phyloP scores from a whole-genome alignment of 2,329 filamentous ascomycete genomes.

The Arthrinium phaeospermum region DNA sequence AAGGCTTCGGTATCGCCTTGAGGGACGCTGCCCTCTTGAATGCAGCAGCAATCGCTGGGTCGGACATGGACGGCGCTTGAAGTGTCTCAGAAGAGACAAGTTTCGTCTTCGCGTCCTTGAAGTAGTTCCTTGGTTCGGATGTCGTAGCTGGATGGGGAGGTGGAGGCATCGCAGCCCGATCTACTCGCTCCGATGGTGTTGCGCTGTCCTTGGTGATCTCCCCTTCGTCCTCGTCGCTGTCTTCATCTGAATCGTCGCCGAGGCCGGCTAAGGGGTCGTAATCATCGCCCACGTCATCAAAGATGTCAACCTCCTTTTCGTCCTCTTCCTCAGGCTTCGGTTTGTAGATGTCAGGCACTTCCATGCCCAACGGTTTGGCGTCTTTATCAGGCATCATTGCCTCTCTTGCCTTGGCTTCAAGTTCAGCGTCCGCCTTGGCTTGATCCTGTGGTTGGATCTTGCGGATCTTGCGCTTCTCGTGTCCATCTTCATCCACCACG shows the following conservation, averaged over 20 bases:
- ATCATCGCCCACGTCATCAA: slow-evolving; percentile 69
- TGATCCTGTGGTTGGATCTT: slow-evolving; percentile 50
- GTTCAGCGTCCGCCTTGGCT: slow-evolving; percentile 36
- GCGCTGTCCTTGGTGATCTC: slow-evolving; percentile 27
- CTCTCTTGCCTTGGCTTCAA: slow-evolving; percentile 43
- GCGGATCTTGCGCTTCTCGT: slow-evolving; percentile 69
- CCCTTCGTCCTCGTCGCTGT: slow-evolving; percentile 36
- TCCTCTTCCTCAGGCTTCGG: slow-evolving; percentile 54
- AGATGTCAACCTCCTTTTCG: slow-evolving; percentile 67
- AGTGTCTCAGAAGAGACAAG: slow-evolving; percentile 59
- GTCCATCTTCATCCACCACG: slow-evolving; percentile 68
- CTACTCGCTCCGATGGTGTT: slow-evolving; percentile 31
- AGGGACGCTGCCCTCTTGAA: slow-evolving; percentile 82
- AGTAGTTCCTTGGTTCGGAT: slow-evolving; percentile 62
- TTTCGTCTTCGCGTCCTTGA: slow-evolving; percentile 61
- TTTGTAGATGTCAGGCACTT: slow-evolving; percentile 66
- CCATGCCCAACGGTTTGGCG: slow-evolving; percentile 67
- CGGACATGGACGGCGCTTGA: slow-evolving; percentile 64
- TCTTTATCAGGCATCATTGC: slow-evolving; percentile 60
- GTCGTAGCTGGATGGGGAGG: slow-evolving; percentile 47
- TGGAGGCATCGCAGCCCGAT: slow-evolving; percentile 48
- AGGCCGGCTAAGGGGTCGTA: slow-evolving; percentile 71
- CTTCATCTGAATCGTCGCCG: slow-evolving; percentile 48
- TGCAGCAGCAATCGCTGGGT: slow-evolving; percentile 81
- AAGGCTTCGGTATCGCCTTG: slow-evolving; percentile 50